Percentiles rank a stretch among this genome's conserved stretches.
These are phyloP conservation scores for Pyrrhoderma noxium DNA, from an alignment of 1,284 basidiomycete species.

Conservation along the genomic window DNA sequence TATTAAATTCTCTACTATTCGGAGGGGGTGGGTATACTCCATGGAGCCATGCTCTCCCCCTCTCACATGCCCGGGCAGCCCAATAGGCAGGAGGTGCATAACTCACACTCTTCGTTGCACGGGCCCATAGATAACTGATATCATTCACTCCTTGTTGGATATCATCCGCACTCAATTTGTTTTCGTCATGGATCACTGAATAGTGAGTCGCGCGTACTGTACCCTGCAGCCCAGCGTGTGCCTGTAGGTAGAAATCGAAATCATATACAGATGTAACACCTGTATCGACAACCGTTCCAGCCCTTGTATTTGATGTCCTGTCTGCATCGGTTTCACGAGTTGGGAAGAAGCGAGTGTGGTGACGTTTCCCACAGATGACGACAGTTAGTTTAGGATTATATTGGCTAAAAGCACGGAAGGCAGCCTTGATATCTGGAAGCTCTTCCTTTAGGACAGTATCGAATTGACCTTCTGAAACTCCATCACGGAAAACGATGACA, in stretches of 20 bases:
- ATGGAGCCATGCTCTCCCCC: slow-evolving; percentile 24
- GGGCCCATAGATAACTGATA: slow-evolving; percentile 60
- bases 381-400: slow-evolving; percentile 64
- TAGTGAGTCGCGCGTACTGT: slow-evolving; percentile 66
- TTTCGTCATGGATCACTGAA: slow-evolving; percentile 68
- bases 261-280: slow-evolving; percentile 66
- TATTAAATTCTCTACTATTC: slow-evolving; percentile 5
- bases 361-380: slow-evolving; percentile 72
- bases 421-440: slow-evolving; percentile 45
- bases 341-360: slow-evolving; percentile 64
- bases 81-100: slow-evolving; percentile 67
- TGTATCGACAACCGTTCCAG: slow-evolving; percentile 70
- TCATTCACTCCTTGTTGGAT: slow-evolving; percentile 62
- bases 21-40: slow-evolving; percentile 26
- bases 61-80: slow-evolving; percentile 26
- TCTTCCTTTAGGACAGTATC: slow-evolving; percentile 50
- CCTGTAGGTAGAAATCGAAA: slow-evolving; percentile 75
- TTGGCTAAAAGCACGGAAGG: slow-evolving; percentile 45
- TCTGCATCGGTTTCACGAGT: slow-evolving; percentile 40
- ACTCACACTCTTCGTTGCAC: slow-evolving; percentile 69
- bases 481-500: slow-evolving; percentile 67
- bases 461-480: slow-evolving; percentile 73
- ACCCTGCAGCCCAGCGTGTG: slow-evolving; percentile 63
- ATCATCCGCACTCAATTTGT: slow-evolving; percentile 52
- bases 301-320: slow-evolving; percentile 61